phyloP scores from a whole-genome alignment of 306 rosid species.

The Inga oerstediana region DNA sequence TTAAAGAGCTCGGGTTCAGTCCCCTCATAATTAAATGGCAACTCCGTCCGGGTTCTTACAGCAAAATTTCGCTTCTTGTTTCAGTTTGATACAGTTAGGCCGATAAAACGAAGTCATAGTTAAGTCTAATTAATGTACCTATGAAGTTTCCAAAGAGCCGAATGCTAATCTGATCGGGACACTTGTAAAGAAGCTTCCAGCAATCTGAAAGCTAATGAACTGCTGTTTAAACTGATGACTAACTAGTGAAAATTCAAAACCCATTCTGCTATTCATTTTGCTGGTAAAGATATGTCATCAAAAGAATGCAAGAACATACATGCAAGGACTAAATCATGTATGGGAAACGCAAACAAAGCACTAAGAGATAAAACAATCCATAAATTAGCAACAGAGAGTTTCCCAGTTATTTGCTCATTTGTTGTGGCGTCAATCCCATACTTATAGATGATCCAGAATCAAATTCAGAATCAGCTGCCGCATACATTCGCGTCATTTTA shows the following conservation, averaged over 20 bases:
- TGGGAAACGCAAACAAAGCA: background rate
- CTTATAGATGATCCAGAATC: conserved; percentile 18
- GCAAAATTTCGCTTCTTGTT: background rate
- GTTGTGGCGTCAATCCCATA: conserved; percentile 4
- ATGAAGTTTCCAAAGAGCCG: background rate
- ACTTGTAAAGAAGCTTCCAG: background rate
- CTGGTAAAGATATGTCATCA: background rate
- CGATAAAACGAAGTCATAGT: background rate
- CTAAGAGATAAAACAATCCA: background rate
- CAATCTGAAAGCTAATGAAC: background rate
- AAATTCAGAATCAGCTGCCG: conserved; percentile 24
- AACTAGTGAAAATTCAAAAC: background rate
- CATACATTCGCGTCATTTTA: conserved; percentile 18
- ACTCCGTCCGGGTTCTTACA: no score
- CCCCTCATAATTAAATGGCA: no score
- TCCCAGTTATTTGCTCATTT: background rate
- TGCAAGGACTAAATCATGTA: background rate
- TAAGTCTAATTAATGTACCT: background rate
- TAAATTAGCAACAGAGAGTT: background rate
- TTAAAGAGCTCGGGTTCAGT: no score
- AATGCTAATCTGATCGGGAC: background rate
- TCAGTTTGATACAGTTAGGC: background rate
- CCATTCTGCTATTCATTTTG: background rate
- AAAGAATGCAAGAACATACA: background rate
- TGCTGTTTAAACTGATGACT: background rate